Percentiles rank a stretch among this genome's conserved stretches.
These are phyloP conservation scores for Psilocybe mexicana DNA, from an alignment of 1,284 basidiomycete species.

Conservation along the genomic window DNA sequence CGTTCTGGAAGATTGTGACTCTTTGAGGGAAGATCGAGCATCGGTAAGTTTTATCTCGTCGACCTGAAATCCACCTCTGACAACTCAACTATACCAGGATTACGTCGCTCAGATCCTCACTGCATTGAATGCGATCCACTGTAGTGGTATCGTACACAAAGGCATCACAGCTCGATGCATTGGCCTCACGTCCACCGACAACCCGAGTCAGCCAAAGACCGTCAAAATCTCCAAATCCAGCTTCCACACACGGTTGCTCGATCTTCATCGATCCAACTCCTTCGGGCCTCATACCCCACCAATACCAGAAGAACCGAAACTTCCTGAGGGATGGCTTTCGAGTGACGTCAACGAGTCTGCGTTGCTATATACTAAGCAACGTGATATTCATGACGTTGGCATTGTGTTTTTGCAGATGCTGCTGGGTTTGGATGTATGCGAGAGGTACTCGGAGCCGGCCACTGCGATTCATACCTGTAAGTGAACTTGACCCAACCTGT, in stretches of 20 bases:
- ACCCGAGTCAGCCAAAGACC: constrained; percentile 50
- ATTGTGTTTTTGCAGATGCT: constrained; percentile 78
- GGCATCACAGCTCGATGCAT: constrained; percentile 59
- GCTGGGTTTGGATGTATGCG: constrained; percentile 64
- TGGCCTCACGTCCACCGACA: constrained; percentile 54
- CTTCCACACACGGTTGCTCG: constrained; percentile 64
- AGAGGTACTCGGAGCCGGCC: constrained; percentile 42
- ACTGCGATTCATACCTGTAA: constrained; percentile 47
- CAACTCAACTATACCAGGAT: constrained; percentile 46
- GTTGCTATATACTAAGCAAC: constrained; percentile 63
- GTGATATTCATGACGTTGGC: constrained; percentile 77
- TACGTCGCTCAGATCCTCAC: constrained; percentile 70
- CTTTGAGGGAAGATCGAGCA: constrained; percentile 65
- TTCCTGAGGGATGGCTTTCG: constrained; percentile 47
- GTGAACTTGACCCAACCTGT: constrained; percentile 17
- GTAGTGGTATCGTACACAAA: constrained; percentile 63
- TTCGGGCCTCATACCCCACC: constrained; percentile 48
- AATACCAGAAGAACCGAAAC: constrained; percentile 26
- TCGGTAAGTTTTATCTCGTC: constrained; percentile 39
- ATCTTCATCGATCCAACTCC: constrained; percentile 73
- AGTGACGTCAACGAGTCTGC: constrained; percentile 71
- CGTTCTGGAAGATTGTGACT: constrained; percentile 68
- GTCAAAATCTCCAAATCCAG: constrained; percentile 67
- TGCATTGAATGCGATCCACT: constrained; percentile 65
- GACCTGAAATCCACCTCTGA: neutral